Evolutionary conservation across 2,329 filamentous ascomycete species (phyloP).

Genomic region (Calonectria pseudoturangicola): DNA sequence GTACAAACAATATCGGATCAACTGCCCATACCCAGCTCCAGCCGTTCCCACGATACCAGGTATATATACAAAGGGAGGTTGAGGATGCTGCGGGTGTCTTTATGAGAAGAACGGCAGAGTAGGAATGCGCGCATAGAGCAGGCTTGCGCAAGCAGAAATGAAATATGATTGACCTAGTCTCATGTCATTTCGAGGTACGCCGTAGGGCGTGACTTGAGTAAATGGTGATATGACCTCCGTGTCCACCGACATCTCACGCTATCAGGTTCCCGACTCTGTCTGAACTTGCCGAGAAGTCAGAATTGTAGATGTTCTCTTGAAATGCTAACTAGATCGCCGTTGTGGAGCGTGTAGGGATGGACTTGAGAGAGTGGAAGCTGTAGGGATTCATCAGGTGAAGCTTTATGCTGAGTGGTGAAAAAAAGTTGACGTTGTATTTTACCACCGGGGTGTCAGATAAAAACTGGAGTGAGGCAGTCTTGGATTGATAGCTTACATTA

Average conservation of each 20-base stretch:
- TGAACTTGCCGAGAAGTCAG: slow-evolving; percentile 1
- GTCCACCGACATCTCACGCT: background rate
- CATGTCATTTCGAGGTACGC: slow-evolving; percentile 21
- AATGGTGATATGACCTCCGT: slow-evolving; percentile 1
- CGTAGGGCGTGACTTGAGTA: slow-evolving; percentile 1
- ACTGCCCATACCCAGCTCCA: slow-evolving; percentile 5
- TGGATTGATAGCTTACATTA: background rate
- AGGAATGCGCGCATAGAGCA: slow-evolving; percentile 18
- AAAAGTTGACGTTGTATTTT: slow-evolving; percentile 14
- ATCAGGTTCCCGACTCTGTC: background rate
- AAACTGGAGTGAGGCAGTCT: background rate
- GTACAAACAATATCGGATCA: background rate
- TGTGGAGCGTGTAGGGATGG: background rate
- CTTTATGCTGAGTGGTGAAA: background rate
- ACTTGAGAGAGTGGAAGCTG: background rate
- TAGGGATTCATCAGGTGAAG: too few relatives aligned
- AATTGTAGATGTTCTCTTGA: slow-evolving; percentile 6
- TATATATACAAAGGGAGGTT: slow-evolving; percentile 4
- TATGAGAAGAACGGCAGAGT: slow-evolving; percentile 11
- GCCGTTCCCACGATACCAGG: slow-evolving; percentile 5
- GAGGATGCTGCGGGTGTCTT: slow-evolving; percentile 9
- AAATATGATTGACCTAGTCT: slow-evolving; percentile 26
- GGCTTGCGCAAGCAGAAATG: slow-evolving; percentile 14
- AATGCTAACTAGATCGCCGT: background rate
- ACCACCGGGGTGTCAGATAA: background rate